Evolutionary conservation across 2,329 filamentous ascomycete genomes (phyloP).

Genomic region (Aspergillus felis): DNA sequence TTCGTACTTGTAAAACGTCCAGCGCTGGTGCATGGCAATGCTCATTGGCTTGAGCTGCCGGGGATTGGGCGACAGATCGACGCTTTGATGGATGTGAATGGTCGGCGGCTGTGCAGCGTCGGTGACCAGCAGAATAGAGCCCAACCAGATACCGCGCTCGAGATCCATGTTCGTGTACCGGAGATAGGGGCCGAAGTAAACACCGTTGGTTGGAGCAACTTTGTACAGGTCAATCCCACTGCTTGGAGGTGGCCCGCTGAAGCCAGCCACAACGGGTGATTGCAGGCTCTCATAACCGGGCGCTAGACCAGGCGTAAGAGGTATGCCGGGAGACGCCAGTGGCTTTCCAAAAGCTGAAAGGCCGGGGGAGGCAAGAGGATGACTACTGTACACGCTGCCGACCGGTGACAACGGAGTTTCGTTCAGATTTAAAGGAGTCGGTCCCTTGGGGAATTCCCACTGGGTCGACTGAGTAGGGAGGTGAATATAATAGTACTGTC

Average conservation of each 20-base stretch:
- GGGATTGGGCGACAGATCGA: conserved; percentile 88
- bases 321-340: conserved; percentile 74
- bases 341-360: conserved; percentile 53
- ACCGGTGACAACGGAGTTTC: conserved; percentile 78
- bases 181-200: conserved; percentile 96
- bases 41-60: conserved; percentile 76
- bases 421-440: conserved; percentile 82
- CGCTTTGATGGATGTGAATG: conserved; percentile 88
- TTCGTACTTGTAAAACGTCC: conserved; percentile 95
- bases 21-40: conserved; percentile 86
- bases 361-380: conserved; percentile 67
- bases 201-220: conserved; percentile 86
- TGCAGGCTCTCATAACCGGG: conserved; percentile 82
- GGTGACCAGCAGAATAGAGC: conserved; percentile 88
- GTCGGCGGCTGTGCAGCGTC: conserved; percentile 90
- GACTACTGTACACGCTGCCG: conserved; percentile 66
- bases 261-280: conserved; percentile 73
- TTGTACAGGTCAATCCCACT: conserved; percentile 94
- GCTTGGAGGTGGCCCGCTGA: conserved; percentile 80
- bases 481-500: conserved; percentile 99
- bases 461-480: conserved; percentile 92
- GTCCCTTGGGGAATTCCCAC: conserved; percentile 98
- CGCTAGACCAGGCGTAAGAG: conserved; percentile 74
- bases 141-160: conserved; percentile 84
- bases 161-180: conserved; percentile 97